Evolutionary conservation across 2,329 filamentous ascomycete genomes (phyloP), one percentile per base, ranked within the genome.

Genomic region (Aspergillus hiratsukae): DNA sequence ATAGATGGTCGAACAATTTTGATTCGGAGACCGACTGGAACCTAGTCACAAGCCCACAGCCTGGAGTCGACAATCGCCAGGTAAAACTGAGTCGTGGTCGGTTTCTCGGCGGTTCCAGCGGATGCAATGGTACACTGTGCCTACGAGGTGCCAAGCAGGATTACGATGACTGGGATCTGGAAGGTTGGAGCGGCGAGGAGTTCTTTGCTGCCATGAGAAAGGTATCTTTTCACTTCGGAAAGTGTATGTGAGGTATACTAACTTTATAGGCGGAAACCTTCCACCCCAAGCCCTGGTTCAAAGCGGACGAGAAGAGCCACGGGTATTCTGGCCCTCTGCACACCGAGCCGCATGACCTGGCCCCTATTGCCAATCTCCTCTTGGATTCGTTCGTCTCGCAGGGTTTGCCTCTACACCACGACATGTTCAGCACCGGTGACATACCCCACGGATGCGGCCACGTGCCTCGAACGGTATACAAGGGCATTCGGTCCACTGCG

Each of bases 381-480:
- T 71, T 80, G 28, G 76, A 84, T 49, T 85, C 82, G 0, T 79
- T 84, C 69, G 69, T 81, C 8, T 81, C 79, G 1, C 71, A 80
- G 57, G 83, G 83, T 54, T 67, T 86, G 0, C 77, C 80, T 0
- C 72, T 83, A n/a, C 76, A 82, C 43, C 75, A 76, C 19, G 83
- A 87, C 59, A 84, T 86, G 81, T 86, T 86, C 64, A 78, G 78
- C 0, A 80, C 77, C 25, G 80, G 80, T 19, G 74, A 79, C 29
- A 77, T 76, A 21, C 69, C 81, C 1, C 78, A 83, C 52, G 82
- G 81, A 0, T 84, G 82, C 60, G 82, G 83, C 2, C 82, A 85
- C 66, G 80, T 70, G 1, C 75, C 79, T 11, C 73, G 82, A 58
- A 83, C 81, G 2, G 80, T 82, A 1, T 75, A 79, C 53, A 73